These are phyloP conservation scores for Knoxdaviesia proteae DNA, from an alignment of 2,329 filamentous ascomycete species.

Conservation along the genomic window DNA sequence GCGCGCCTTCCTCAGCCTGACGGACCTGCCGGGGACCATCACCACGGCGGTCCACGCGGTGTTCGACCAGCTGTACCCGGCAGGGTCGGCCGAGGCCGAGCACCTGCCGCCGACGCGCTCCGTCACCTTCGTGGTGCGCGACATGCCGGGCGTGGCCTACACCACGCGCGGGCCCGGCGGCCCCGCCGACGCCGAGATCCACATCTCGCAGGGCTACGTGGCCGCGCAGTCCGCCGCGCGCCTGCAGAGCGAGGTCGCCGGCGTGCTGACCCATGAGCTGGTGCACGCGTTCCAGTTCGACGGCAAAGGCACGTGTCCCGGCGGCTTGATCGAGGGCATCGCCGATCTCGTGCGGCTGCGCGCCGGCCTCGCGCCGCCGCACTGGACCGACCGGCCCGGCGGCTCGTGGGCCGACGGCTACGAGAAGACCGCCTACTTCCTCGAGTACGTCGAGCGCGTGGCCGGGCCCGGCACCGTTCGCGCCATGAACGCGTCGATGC, in stretches of 20 bases:
- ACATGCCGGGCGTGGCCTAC: slow-evolving; percentile 74
- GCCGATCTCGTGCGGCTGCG: slow-evolving; percentile 81
- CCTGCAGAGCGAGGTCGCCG: slow-evolving; percentile 43
- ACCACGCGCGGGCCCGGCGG: slow-evolving; percentile 66
- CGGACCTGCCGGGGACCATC: slow-evolving; percentile 43
- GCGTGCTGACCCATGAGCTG: slow-evolving; percentile 78
- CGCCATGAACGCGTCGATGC: slow-evolving; percentile 46
- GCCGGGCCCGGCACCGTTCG: slow-evolving; percentile 39
- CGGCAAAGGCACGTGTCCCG: slow-evolving; percentile 37
- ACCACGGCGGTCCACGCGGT: slow-evolving; percentile 44
- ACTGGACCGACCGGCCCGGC: slow-evolving; percentile 47
- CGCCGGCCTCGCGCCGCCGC: slow-evolving; percentile 52
- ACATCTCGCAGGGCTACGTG: slow-evolving; percentile 66
- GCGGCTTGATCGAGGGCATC: slow-evolving; percentile 73
- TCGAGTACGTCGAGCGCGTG: slow-evolving; percentile 60
- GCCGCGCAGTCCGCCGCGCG: slow-evolving; percentile 18
- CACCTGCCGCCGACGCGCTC: slow-evolving; percentile 49
- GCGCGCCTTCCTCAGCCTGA: slow-evolving; percentile 41
- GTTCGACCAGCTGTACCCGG: slow-evolving; percentile 47
- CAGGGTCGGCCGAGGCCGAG: slow-evolving; percentile 18
- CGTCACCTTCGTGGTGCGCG: slow-evolving; percentile 61
- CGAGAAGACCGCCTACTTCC: slow-evolving; percentile 76
- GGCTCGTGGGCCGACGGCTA: slow-evolving; percentile 76
- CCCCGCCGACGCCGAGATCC: slow-evolving; percentile 77
- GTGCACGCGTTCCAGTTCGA: slow-evolving; percentile 90